Conservation (phyloP, 2,329 filamentous ascomycete genomes). For the Rugonectria rugulosa region DNA sequence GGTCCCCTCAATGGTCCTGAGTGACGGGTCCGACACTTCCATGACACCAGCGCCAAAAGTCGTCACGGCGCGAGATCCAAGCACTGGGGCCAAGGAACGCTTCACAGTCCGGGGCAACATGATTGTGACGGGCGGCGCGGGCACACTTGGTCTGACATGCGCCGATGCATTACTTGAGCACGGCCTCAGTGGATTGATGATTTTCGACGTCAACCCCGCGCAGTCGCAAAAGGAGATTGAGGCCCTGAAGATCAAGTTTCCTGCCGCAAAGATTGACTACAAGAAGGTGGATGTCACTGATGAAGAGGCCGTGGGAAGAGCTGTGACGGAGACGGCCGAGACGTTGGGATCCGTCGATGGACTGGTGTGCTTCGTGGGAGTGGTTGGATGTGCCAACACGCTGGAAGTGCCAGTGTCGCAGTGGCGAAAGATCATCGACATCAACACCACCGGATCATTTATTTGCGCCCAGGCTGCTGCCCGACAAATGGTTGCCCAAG, state of each 20-base stretch:
- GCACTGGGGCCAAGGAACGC: conserved; percentile 9
- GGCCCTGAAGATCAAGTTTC: conserved; percentile 20
- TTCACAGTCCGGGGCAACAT: conserved; percentile 23
- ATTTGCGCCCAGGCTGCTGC: conserved; percentile 71
- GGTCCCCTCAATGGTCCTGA: conserved; percentile 15
- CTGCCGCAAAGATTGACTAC: conserved; percentile 17
- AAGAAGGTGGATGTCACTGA: conserved; percentile 27
- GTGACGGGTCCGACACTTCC: conserved; percentile 17
- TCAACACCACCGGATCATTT: conserved; percentile 77
- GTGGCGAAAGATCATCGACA: conserved; percentile 71
- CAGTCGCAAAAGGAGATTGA: conserved; percentile 41
- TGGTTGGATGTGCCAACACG: conserved; percentile 69
- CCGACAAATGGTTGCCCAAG: conserved; percentile 59
- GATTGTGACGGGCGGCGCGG: conserved; percentile 66
- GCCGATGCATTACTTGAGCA: conserved; percentile 73
- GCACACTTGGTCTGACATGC: conserved; percentile 44
- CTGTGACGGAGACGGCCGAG: conserved; percentile 14
- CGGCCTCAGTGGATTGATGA: conserved; percentile 63
- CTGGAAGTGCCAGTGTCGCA: conserved; percentile 64
- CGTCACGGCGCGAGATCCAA: not conserved
- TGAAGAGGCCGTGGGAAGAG: conserved; percentile 14
- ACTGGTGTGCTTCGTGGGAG: conserved; percentile 45
- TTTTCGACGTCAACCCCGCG: conserved; percentile 66
- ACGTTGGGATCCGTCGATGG: conserved; percentile 20
- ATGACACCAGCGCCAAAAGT: conserved; percentile 13